phyloP scores from a whole-genome alignment of 2,329 filamentous ascomycete genomes.

The Sclerotinia borealis region DNA sequence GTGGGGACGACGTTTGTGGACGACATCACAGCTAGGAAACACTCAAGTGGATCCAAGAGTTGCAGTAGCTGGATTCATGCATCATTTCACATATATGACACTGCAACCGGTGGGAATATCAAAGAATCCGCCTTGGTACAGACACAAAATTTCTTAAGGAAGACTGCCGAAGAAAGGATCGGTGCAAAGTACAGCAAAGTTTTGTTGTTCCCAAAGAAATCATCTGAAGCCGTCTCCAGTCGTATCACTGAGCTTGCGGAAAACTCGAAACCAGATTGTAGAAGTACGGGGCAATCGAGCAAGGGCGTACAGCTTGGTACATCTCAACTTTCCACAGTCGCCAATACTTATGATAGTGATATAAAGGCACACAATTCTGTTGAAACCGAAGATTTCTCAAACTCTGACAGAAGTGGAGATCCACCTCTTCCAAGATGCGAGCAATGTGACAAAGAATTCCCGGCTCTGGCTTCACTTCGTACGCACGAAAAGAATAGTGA shows the following conservation, averaged over 20 bases:
- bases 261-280: not conserved
- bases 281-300: not conserved
- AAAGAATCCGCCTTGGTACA: not conserved
- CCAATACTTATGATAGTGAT: not conserved
- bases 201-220: not conserved
- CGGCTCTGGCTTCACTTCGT: not conserved
- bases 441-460: not conserved
- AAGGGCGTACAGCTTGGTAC: no score
- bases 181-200: not conserved
- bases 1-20: not conserved
- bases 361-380: not conserved
- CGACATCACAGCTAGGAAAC: not conserved
- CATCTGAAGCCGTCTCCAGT: not conserved
- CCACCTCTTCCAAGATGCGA: not conserved
- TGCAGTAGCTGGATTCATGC: conserved; percentile 5
- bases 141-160: not conserved
- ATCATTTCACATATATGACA: conserved; percentile 10
- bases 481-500: not conserved
- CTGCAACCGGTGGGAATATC: not conserved
- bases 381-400: not conserved
- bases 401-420: not conserved
- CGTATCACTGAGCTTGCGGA: not conserved
- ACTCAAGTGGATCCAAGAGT: not conserved
- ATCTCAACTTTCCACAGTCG: fast-evolving
- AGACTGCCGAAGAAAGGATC: not conserved